Evolutionary conservation across 2,329 filamentous ascomycete genomes (phyloP), one percentile per base, ranked within the genome.

Genomic region (Zasmidium citrigriseum): DNA sequence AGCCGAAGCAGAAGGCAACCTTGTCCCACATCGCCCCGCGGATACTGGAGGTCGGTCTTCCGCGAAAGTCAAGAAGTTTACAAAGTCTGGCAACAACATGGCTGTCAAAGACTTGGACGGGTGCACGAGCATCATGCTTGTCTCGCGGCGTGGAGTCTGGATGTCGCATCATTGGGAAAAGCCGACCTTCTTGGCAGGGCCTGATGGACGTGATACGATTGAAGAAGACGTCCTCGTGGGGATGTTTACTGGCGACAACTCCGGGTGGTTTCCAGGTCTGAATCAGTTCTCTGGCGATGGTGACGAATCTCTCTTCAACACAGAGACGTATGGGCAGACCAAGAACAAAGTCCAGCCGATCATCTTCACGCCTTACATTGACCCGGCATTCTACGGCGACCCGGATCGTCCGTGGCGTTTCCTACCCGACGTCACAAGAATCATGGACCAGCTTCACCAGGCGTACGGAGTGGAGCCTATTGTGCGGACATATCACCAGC

Each of bases 301-400:
- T 7, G n/a, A 21, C 22, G 21, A 14, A 18, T 54, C 46, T 21
- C 27, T 55, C n/a, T 58, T 58, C 47, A 53, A 61, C 29, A 50
- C 24, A 10, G 44, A 47, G 29, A 57, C 16, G 23, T 60, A 49
- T 38, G 59, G 55, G 2, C 12, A 48, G 20, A 53, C 52, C n/a
- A 14, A 46, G 12, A 61, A 61, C 44, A 14, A 23, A 14, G 20
- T 58, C 14, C 27, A 46, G 22, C 38, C 52, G 4, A 55, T 61
- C 55, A 61, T 61, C 44, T 24, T 58, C 47, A 61, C 59, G 14
- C 59, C 59, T 18, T 21, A 16, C 11, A 51, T 54, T 22, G 46
- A 49, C 14, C 18, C 47, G n/a, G 14, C 4, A 3, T 27, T 38
- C 24, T 50, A 21, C 22, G 47, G 48, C 10, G 46, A 51, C 16